Base-by-base conservation (phyloP, 148 eudicot genomes). In the Silene latifolia region DNA sequence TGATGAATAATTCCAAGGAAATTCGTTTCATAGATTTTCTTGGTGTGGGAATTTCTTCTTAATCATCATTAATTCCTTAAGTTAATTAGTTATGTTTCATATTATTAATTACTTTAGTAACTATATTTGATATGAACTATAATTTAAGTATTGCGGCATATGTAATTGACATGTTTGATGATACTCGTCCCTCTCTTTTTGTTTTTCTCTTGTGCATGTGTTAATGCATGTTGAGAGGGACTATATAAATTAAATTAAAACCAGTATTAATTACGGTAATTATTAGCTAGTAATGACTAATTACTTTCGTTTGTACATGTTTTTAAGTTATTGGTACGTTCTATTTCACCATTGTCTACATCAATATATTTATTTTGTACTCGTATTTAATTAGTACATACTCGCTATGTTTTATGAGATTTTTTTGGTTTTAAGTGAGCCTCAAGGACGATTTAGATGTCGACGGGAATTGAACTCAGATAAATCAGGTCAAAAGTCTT, bases 11-110 rank as follows among this genome's bases (percentile, higher is more conserved):
- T 8, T 8, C 64, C 1, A 87, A 84, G 70, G 87, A 89, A 29
- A 67, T 87, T 42, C 86, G 85, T 7, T 89, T 91, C 86, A 88
- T 89, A 46, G 97, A 91, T 87, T 91, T 91, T 86, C 97, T 91
- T 77, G 97, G 97, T 59, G 92, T 92, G 57, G 97, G 97, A 65
- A 85, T 80, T 29, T 81, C 93, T 78, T 85, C 88, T 81, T 83
- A 75, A 86, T 77, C 35, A 63, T 32, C 24, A 20, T 48, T 21
- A 20, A 74, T 21, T 32, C 5, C 4, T 32, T 63, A 21, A 61
- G 12, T 74, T 44, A 48, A 66, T 54, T 27, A 19, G 51, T 39
- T 51, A 63, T 64, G 27, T 53, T 54, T 67, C n/a, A 44, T 29
- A 77, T 63, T n/a, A n/a, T n/a, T n/a, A n/a, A n/a, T n/a, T 65